Percentiles rank a stretch among this genome's conserved stretches.
Conservation (phyloP, 75 land plant species). For the Picea sitchensis region DNA sequence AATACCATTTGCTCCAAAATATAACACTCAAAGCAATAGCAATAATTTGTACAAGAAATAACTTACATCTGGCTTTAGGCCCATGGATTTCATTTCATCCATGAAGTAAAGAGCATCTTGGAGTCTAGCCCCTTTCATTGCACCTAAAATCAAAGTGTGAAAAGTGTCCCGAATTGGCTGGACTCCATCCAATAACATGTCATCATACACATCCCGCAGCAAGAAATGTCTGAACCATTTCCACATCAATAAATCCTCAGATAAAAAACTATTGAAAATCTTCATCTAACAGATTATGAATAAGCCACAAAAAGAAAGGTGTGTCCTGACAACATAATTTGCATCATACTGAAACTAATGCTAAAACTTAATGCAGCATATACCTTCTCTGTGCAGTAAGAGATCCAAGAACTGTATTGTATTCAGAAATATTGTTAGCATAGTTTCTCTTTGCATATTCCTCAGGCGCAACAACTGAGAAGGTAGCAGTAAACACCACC, state of each 20-base stretch:
- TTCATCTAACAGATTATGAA: neutral
- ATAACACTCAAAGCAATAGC: neutral
- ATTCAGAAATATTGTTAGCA: slow-evolving; percentile 72
- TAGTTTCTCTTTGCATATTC: slow-evolving; percentile 68
- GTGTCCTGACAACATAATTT: neutral
- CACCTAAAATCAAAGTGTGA: slow-evolving; percentile 59
- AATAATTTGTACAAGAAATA: neutral
- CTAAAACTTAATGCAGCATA: neutral
- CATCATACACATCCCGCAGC: slow-evolving; percentile 91
- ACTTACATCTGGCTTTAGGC: slow-evolving; percentile 84
- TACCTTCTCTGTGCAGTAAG: slow-evolving; percentile 61
- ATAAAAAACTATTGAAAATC: neutral
- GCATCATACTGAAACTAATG: neutral
- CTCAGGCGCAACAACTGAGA: slow-evolving; percentile 18
- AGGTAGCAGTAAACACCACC: neutral
- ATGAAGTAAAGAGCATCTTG: slow-evolving; percentile 85
- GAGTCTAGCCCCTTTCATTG: slow-evolving; percentile 83
- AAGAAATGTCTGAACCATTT: slow-evolving; percentile 46
- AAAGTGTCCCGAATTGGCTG: slow-evolving; percentile 74
- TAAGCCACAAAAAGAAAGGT: neutral
- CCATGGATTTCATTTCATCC: slow-evolving; percentile 92
- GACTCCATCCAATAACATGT: slow-evolving; percentile 91
- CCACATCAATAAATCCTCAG: slow-evolving; percentile 5
- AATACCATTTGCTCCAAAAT: neutral
- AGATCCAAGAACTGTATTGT: slow-evolving; percentile 66